Conservation (phyloP, 1,284 basidiomycete genomes). For the Puccinia triticina region DNA sequence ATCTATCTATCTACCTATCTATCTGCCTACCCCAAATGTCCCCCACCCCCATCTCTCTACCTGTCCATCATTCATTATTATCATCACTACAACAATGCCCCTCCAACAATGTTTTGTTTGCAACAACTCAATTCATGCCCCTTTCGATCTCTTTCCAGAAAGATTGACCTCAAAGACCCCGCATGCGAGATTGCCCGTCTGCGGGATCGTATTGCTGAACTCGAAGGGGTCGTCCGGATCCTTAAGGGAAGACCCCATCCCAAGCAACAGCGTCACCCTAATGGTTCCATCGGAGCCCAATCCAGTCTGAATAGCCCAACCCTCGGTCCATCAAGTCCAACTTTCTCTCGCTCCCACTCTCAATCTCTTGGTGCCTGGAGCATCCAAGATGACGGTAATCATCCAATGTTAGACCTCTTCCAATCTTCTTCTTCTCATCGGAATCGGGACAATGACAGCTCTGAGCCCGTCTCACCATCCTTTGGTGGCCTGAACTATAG, state of each 20-base stretch:
- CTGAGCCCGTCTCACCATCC: conserved; percentile 29
- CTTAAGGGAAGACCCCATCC: conserved; percentile 47
- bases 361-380: conserved; percentile 38
- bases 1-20: no score
- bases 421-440: conserved; percentile 2
- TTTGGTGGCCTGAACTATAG: conserved; percentile 1
- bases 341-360: conserved; percentile 31
- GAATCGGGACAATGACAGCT: conserved; percentile 1
- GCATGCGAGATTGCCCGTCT: conserved; percentile 72
- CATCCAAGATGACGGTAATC: conserved; percentile 6
- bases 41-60: conserved; percentile 52
- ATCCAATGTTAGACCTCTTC: conserved; percentile 31
- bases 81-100: conserved; percentile 66
- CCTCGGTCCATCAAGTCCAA: conserved; percentile 18
- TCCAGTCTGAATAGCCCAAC: conserved; percentile 9
- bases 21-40: conserved; percentile 53
- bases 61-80: no score
- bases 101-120: background rate
- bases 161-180: conserved; percentile 41
- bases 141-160: conserved; percentile 8
- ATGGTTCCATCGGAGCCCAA: background rate
- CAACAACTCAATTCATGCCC: background rate
- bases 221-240: conserved; percentile 77
- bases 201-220: conserved; percentile 80
- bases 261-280: conserved; percentile 28